Base-by-base conservation (phyloP, 495 filamentous ascomycete genomes). In the Penicillium nucicola region DNA sequence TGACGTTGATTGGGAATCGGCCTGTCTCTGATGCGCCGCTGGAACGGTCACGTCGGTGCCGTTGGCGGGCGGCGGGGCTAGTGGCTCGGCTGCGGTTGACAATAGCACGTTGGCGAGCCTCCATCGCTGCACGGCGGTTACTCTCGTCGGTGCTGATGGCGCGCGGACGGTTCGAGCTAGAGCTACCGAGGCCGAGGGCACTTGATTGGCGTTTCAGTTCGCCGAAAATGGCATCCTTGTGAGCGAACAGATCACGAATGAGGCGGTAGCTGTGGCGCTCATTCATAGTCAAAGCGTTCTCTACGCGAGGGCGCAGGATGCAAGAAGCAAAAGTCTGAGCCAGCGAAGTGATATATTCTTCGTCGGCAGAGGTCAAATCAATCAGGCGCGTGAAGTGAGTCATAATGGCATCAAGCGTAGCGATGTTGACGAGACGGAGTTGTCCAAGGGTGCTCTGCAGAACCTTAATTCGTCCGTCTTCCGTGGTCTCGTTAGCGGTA, bases 301-400 rank as follows among this genome's bases (percentile, higher is more conserved):
- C 90, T 10, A 76, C 77, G 45, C 86, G 85, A 13, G 93, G 93
- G 11, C 95, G 87, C 15, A 99, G 80, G 56, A 99, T 81, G 55
- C 90, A 96, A 22, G 90, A 86, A 1, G 95, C 83, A 14, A 99
- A 77, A n/a, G 71, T 70, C 44, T 84, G 85, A 4, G 92, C 89
- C 22, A 99, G 79, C 23, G 84, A 72, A 41, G 86, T 62, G 48
- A 96, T 70, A 65, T 90, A 97, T 42, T 84, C 74, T 67, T 97
- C 93, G 53, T 96, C 92, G 40, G 93, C 93, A 31, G 91, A 96
- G 5, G 93, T 99, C 48, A 97, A 78, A 57, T 99, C 95, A 65
- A 99, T 92, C 53, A 99, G 75, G 50, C 95, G 88, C 12, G 93
- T 96, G 67, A 97, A 97, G 71, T 99, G 93, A 48, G 95, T 97